Percentiles rank a stretch among this genome's conserved stretches.
These are phyloP conservation scores for Cyclotella distinguenda DNA, from an alignment of 108 stramenopile species.

Conservation along the genomic window DNA sequence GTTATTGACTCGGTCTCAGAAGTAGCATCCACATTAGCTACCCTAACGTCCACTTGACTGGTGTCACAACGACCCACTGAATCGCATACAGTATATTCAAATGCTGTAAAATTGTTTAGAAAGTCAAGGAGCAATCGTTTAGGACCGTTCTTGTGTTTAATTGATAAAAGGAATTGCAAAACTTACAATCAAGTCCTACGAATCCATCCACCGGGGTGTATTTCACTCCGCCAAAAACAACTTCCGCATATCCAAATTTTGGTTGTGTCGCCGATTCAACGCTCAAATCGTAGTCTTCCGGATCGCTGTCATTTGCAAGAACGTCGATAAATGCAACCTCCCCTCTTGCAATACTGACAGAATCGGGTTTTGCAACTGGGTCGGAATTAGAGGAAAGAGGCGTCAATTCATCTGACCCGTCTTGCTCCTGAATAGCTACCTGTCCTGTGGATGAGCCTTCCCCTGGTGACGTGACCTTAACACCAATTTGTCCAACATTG, in stretches of 20 bases:
- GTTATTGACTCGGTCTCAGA: background rate
- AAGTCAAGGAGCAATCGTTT: too few species aligned
- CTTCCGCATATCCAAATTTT: slow-evolving; percentile 11
- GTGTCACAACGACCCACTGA: slow-evolving; percentile 2
- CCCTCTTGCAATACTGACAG: slow-evolving; percentile 1
- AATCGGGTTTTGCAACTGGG: slow-evolving; percentile 5
- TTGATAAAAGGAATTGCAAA: background rate
- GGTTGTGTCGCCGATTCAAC: slow-evolving; percentile 13
- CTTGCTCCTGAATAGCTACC: background rate
- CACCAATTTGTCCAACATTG: slow-evolving; percentile 15
- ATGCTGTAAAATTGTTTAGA: background rate
- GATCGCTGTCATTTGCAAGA: slow-evolving; percentile 15
- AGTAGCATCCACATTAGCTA: background rate
- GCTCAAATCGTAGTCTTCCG: background rate
- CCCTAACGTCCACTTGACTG: too few species aligned
- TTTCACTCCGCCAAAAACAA: slow-evolving; percentile 9
- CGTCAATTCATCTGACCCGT: background rate
- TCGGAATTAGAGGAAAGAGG: background rate
- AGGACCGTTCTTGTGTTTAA: too few species aligned
- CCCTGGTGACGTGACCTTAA: slow-evolving; percentile 2
- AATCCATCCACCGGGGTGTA: slow-evolving; percentile 16
- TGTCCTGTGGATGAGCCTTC: background rate
- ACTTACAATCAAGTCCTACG: slow-evolving; percentile 19
- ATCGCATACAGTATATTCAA: slow-evolving; percentile 20
- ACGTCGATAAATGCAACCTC: slow-evolving; percentile 4